Percentiles rank a stretch among this genome's conserved stretches.
Evolutionary conservation across 306 rosid species (phyloP).

Genomic region (Ormosia semicastrata): DNA sequence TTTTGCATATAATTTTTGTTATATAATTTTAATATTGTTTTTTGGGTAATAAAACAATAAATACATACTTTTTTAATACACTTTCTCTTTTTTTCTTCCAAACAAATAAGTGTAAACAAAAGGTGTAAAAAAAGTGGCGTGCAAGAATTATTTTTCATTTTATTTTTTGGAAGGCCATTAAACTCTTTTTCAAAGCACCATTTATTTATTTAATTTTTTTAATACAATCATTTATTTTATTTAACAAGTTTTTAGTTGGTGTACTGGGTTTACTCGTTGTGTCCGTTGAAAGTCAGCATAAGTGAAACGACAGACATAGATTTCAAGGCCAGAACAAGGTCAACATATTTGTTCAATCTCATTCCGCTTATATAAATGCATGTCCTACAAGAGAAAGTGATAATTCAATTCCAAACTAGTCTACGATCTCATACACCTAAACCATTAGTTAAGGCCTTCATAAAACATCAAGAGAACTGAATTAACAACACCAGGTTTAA

Average conservation of each 20-base stretch:
- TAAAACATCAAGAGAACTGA: not conserved
- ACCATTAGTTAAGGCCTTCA: slow-evolving; percentile 17
- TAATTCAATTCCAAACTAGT: slow-evolving; percentile 4
- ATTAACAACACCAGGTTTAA: not conserved
- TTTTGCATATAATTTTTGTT: too few species aligned
- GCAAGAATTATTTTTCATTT: not conserved
- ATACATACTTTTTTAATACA: too few species aligned
- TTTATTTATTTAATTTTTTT: slow-evolving; percentile 4
- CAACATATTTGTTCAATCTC: not conserved
- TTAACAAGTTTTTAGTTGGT: not conserved
- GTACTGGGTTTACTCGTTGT: slow-evolving; percentile 41
- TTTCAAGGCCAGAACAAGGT: not conserved
- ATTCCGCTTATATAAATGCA: not conserved
- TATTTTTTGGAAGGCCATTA: not conserved
- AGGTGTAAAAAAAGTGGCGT: too few species aligned
- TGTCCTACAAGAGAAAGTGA: not conserved
- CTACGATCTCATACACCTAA: not conserved
- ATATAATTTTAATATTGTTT: too few species aligned
- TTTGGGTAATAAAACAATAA: too few species aligned
- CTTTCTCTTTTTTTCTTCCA: too few species aligned
- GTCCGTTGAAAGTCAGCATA: slow-evolving; percentile 52
- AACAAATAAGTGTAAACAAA: too few species aligned
- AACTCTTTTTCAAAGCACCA: not conserved
- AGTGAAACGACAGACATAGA: not conserved
- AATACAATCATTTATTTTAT: not conserved